Percentiles rank a stretch among this genome's conserved stretches.
These are phyloP conservation scores for Dalbergia cochinchinensis DNA, from an alignment of 306 rosid genomes.

Conservation along the genomic window DNA sequence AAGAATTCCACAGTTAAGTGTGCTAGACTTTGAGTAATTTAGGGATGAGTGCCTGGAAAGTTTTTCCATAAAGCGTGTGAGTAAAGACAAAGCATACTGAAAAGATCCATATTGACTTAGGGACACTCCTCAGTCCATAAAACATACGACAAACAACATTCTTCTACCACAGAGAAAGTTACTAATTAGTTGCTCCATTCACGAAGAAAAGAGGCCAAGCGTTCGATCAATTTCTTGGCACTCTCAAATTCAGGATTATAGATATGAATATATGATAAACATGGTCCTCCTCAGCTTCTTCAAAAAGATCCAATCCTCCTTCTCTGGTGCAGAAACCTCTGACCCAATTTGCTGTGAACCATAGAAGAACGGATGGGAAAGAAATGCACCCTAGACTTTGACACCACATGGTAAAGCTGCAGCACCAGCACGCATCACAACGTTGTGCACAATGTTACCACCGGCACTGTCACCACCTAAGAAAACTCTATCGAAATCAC, in stretches of 20 bases:
- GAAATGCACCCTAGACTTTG: conserved; percentile 37
- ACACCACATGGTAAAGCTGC: conserved; percentile 23
- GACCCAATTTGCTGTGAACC: conserved; percentile 39
- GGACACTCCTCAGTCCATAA: too few species aligned
- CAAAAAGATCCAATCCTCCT: conserved; percentile 45
- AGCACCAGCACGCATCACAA: conserved; percentile 47
- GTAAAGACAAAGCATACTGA: too few species aligned
- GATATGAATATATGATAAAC: conserved; percentile 42
- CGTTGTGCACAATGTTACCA: conserved; percentile 37
- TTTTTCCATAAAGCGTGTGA: too few species aligned
- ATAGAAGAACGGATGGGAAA: conserved; percentile 41
- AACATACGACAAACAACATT: too few species aligned
- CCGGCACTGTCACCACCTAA: conserved; percentile 51
- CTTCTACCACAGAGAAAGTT: too few species aligned
- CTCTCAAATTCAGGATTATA: not conserved
- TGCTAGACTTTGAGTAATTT: too few species aligned
- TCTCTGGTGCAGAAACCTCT: not conserved
- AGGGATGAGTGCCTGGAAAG: too few species aligned
- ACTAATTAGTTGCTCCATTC: not conserved
- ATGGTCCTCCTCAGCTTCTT: conserved; percentile 42
- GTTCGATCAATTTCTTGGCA: conserved; percentile 2
- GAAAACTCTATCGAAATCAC: conserved; percentile 45
- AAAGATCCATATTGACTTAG: too few species aligned
- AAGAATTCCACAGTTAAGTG: too few species aligned
- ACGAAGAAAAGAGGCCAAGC: conserved; percentile 29